Base-by-base conservation (phyloP, 768 basidiomycete species). In the Hericium coralloides region DNA sequence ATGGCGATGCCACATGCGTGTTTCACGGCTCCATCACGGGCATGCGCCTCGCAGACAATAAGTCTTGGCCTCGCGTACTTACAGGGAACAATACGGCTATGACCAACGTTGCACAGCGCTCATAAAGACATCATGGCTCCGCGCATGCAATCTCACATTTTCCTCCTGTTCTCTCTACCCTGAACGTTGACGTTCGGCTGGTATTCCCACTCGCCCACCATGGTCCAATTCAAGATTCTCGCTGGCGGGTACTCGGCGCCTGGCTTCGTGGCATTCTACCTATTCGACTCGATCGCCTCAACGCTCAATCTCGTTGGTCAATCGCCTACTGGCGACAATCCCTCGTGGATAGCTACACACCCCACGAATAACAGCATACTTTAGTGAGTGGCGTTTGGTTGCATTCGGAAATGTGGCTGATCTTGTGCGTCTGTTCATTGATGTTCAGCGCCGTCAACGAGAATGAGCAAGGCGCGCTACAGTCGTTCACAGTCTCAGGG, bases 171-270 rank as follows among this genome's bases (percentile, higher is more conserved):
- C 26, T 31, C 6, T n/a, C 6, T 31, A 31, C 6, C 26, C 26
- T 31, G 26, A 31, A 8, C 26, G 31, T 31, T 31, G 31, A 31
- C 31, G 31, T 31, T 31, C 31, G 10, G 31, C 31, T 31, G 31
- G 31, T 31, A 31, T 31, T 9, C 31, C 10, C 31, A 31, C 8
- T 31, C 7, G 31, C 6, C 31, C 10, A 20, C 17, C 17, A 87
- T 87, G 85, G 85, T 87, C 61, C 75, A 80, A 54, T 81, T 84
- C 64, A 84, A 74, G 4, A 83, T 89, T 59, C 74, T 87, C 38
- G 85, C 85, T 37, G 85, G 85, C 37, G 85, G 85, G 17, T 87
- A 80, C 64, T 67, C 72, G 20, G 68, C 79, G 57, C 31, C 31
- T 8, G 31, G 31, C 10, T 84, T 82, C 62, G 74, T 88, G 54